Base-by-base conservation (phyloP, 2,329 filamentous ascomycete species). In the Alternaria novae-zelandiae region DNA sequence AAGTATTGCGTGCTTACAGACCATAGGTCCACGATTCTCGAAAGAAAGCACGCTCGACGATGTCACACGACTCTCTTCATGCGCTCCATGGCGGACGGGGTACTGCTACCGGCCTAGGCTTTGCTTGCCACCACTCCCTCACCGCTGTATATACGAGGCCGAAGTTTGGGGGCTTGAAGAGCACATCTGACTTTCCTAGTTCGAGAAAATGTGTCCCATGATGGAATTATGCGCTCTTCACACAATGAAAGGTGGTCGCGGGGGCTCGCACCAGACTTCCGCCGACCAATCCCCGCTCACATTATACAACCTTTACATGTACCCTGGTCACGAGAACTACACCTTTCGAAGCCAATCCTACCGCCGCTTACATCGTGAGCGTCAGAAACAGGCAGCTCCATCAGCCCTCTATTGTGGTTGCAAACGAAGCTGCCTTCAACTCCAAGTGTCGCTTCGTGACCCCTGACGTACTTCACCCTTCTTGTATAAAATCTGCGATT, bases 61-160 rank as follows among this genome's bases (percentile, higher is more conserved):
- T 63, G 56, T 63, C 47, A 47, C 30, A 63, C 60, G 21, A 44
- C 59, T 43, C 44, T 59, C 53, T 49, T 54, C 47, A 20, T 21
- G n/a, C 26, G 8, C 15, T 32, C 23, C 6, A 13, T 20, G 4
- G 21, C 21, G 51, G 21, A 25, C 26, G 20, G 50, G 20, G 30
- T 54, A 12, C n/a, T 49, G 13, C 49, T 57, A 32, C 12, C 21
- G 15, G 32, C 28, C 47, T 60, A 59, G 59, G 53, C 25, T n/a
- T 12, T 49, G 28, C n/a, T 47, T 11, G 28, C 36, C n/a, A 32
- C 20, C 25, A 10, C 20, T 49, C 9, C 10, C 43, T 63, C 28
- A 54, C 26, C 23, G 55, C 36, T 36, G 9, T 10, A 43, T 11
- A 45, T 32, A 54, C 9, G 11, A 53, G 13, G 26, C 10, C 21